These are phyloP conservation scores for Posidonia australis DNA, from an alignment of 106 monocot genomes.

Conservation along the genomic window DNA sequence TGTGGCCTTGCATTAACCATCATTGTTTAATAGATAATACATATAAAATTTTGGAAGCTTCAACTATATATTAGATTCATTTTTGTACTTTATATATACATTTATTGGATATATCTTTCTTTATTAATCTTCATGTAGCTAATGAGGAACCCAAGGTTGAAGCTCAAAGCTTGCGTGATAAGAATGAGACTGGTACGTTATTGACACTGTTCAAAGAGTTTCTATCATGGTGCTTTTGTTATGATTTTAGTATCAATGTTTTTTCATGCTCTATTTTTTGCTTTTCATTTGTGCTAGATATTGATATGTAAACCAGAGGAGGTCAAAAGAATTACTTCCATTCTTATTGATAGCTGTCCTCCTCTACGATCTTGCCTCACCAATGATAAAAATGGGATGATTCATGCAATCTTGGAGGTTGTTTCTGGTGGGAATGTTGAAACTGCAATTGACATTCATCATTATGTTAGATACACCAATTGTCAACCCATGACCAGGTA, in stretches of 20 bases:
- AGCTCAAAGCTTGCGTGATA: background rate
- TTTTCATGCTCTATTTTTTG: background rate
- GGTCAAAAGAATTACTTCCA: slow-evolving; percentile 42
- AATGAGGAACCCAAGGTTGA: background rate
- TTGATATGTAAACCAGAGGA: slow-evolving; percentile 83
- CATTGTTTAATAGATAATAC: too few relatives aligned
- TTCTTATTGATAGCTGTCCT: slow-evolving; percentile 78
- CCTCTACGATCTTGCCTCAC: slow-evolving; percentile 94
- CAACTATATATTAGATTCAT: background rate
- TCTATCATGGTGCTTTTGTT: background rate
- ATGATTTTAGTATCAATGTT: background rate
- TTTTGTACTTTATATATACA: background rate
- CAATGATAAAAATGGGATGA: slow-evolving; percentile 99
- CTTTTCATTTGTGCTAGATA: slow-evolving; percentile 38
- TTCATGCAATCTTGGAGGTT: slow-evolving; percentile 97
- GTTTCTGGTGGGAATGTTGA: slow-evolving; percentile 97
- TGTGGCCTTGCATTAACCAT: too few relatives aligned
- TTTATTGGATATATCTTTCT: background rate
- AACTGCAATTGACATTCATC: slow-evolving; percentile 87
- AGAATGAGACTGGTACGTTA: background rate
- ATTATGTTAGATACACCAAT: slow-evolving; percentile 94
- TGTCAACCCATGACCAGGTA: slow-evolving; percentile 79
- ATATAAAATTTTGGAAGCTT: too few relatives aligned
- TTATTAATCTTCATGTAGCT: background rate
- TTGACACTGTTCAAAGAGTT: background rate